Base-by-base conservation (phyloP, 495 filamentous ascomycete genomes). In the Annulohypoxylon moriforme region DNA sequence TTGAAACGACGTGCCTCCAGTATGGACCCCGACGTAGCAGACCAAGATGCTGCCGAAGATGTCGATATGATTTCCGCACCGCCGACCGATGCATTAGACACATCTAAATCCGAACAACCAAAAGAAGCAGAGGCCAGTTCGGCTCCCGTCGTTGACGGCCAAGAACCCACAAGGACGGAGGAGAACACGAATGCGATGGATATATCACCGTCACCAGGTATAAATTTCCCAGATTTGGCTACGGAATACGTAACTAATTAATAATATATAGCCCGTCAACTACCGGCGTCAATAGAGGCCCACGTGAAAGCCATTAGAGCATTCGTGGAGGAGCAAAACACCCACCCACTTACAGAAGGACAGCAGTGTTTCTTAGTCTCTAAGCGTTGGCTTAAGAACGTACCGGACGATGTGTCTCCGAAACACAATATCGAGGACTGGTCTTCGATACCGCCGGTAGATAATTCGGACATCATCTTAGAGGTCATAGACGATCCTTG, bases 291-390 rank as follows among this genome's bases (percentile, higher is more conserved):
- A 8, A 57, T 76, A 66, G 71, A 74, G 40, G 66, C 64, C 27
- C 96, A 98, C 71, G 87, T 97, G 47, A 84, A 84, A 22, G 85
- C 87, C 8, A 92, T 99, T 14, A 81, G 84, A 13, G 83, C 87
- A 33, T 87, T 98, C 0, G 80, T 85, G 25, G 76, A 84, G 58
- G 83, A 84, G 16, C 82, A 89, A 49, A 80, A 82, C 58, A 76
- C 85, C 49, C 76, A 80, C 5, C 83, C 85, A 5, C 77, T 90
- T 29, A 72, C 86, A 64, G 92, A 95, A 56, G 90, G 90, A 13
- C 88, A 93, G 67, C 86, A 89, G 68, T 92, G 89, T 29, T 97
- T 90, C 72, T 82, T 97, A 10, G 85, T 99, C 14, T 96, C 95
- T 6, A 86, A 83, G 18, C 79, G 84, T 56, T 99, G 96, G 96